phyloP scores from a whole-genome alignment of 768 basidiomycete species.

The Amyloporia xantha region DNA sequence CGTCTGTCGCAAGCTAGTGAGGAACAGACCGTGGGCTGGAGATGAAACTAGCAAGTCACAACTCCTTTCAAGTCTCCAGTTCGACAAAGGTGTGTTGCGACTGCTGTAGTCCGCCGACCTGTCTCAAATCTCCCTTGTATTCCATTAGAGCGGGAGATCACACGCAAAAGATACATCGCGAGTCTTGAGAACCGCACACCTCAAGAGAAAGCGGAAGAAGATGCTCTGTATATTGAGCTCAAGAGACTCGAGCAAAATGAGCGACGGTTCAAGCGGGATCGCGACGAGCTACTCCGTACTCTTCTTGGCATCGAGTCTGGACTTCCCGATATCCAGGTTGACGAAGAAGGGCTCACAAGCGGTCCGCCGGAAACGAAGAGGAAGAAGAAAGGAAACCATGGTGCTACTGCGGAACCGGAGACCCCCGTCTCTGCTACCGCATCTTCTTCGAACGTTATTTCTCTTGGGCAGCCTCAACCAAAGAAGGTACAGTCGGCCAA shows the following conservation, averaged over 20 bases:
- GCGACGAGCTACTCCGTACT: slow-evolving; percentile 80
- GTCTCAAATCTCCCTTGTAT: background rate
- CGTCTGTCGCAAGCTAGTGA: slow-evolving; percentile 81
- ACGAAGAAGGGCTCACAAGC: slow-evolving; percentile 55
- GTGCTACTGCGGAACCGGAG: slow-evolving; percentile 25
- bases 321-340: slow-evolving; percentile 57
- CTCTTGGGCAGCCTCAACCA: slow-evolving; percentile 30
- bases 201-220: slow-evolving; percentile 90
- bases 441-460: slow-evolving; percentile 24
- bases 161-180: slow-evolving; percentile 80
- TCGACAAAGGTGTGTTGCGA: slow-evolving; percentile 78
- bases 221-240: slow-evolving; percentile 87
- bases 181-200: slow-evolving; percentile 86
- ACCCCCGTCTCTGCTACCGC: slow-evolving; percentile 27
- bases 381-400: slow-evolving; percentile 44
- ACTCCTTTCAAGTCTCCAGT: slow-evolving; percentile 65
- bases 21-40: slow-evolving; percentile 78
- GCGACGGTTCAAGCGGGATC: slow-evolving; percentile 77
- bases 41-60: slow-evolving; percentile 68
- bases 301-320: slow-evolving; percentile 86
- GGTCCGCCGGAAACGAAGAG: slow-evolving; percentile 49
- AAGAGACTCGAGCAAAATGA: slow-evolving; percentile 95
- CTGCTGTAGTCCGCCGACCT: no score
- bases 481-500: slow-evolving; percentile 41
- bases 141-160: slow-evolving; percentile 69